These are phyloP conservation scores for Syncephalis fuscata DNA, from an alignment of 371 early-diverging fungal species.

Conservation along the genomic window DNA sequence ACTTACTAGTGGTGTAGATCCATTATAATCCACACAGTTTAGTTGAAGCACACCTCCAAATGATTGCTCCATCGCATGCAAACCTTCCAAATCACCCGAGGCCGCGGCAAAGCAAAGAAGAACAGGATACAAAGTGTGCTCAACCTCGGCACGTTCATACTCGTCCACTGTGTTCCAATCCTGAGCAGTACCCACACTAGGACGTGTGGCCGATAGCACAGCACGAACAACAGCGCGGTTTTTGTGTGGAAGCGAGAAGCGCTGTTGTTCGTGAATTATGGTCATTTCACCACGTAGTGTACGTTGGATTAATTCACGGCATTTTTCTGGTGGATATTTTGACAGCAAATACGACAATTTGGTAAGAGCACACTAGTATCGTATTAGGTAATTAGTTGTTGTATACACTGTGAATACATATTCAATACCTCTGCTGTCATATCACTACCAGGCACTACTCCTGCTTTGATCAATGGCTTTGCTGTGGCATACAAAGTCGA, in stretches of 20 bases:
- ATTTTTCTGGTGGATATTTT: slow-evolving; percentile 31
- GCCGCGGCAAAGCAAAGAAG: slow-evolving; percentile 76
- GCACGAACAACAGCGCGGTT: no score
- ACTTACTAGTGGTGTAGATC: slow-evolving; percentile 45
- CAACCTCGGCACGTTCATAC: slow-evolving; percentile 49
- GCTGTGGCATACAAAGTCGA: slow-evolving; percentile 86
- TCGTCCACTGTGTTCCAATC: slow-evolving; percentile 10
- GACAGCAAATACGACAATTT: slow-evolving; percentile 88
- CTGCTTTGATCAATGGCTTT: slow-evolving; percentile 57
- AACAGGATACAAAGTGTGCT: slow-evolving; percentile 64
- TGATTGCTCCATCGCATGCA: slow-evolving; percentile 34
- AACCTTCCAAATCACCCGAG: slow-evolving; percentile 66
- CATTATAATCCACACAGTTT: slow-evolving; percentile 78
- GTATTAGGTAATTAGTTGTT: no score
- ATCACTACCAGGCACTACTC: slow-evolving; percentile 91
- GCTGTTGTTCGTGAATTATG: slow-evolving; percentile 33
- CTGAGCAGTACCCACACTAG: slow-evolving; percentile 2
- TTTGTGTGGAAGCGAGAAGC: slow-evolving; percentile 23
- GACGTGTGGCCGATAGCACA: not conserved
- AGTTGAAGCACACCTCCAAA: slow-evolving; percentile 21
- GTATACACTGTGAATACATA: no score
- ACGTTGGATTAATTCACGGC: slow-evolving; percentile 60
- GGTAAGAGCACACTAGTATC: slow-evolving; percentile 80
- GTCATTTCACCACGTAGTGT: slow-evolving; percentile 92
- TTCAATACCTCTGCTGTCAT: slow-evolving; percentile 90